A percentile compares a stretch with the other conserved stretches of the same genome.
phyloP scores from a whole-genome alignment of 345 rosid genomes.

The Heritiera fomes region DNA sequence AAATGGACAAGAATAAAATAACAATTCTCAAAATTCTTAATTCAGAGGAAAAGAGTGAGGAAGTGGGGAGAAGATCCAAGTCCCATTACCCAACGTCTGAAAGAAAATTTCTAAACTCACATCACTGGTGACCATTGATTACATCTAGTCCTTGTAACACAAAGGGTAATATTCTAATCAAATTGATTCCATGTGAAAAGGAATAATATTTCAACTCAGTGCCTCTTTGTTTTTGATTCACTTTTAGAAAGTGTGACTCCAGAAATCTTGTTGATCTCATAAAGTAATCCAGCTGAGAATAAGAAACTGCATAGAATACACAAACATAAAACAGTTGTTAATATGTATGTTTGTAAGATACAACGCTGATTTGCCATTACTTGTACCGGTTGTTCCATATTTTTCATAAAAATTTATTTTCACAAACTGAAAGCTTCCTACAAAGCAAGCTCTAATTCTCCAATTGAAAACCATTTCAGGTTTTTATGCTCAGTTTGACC shows the following conservation, averaged over 20 bases:
- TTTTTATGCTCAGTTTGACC: not conserved
- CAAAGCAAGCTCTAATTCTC: not conserved
- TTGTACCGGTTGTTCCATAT: not conserved
- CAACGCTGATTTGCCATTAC: not conserved
- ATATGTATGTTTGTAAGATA: not conserved
- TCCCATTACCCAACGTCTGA: not conserved
- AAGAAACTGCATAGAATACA: slow-evolving; percentile 60
- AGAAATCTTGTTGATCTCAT: slow-evolving; percentile 73
- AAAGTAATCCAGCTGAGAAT: slow-evolving; percentile 68
- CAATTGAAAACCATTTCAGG: not conserved
- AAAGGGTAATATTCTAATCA: slow-evolving; percentile 4
- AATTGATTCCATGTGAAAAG: not conserved
- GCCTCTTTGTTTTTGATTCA: slow-evolving; percentile 62
- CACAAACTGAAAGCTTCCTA: not conserved
- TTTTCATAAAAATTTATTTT: not conserved
- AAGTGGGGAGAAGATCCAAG: not conserved
- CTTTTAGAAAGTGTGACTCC: slow-evolving; percentile 46
- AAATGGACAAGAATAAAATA: not conserved
- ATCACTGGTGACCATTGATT: not conserved
- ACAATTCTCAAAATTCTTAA: slow-evolving; percentile 5
- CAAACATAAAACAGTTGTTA: slow-evolving; percentile 3
- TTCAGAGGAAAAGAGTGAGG: slow-evolving; percentile 4
- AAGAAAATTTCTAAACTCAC: not conserved
- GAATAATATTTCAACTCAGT: slow-evolving; percentile 24
- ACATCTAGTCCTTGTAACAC: not conserved